Evolutionary conservation across 2,329 filamentous ascomycete genomes (phyloP).

Genomic region (Clarireedia paspali): DNA sequence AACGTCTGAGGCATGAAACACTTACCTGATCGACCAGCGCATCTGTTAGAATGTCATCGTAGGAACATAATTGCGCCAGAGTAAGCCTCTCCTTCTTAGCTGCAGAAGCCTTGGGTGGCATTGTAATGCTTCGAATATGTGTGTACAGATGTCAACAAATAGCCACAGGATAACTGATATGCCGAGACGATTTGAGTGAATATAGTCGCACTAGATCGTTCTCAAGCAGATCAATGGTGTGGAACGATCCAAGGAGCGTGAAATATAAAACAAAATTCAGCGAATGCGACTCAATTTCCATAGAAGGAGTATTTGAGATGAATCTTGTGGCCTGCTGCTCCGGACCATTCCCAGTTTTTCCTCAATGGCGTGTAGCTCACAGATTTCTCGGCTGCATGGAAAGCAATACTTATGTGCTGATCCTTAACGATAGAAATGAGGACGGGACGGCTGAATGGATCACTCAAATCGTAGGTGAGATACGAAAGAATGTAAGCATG

Average conservation of each 20-base stretch:
- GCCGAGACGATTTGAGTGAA: not conserved
- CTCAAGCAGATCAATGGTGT: not conserved
- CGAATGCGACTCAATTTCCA: not conserved
- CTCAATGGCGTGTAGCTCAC: not conserved
- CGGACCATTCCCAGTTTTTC: not conserved
- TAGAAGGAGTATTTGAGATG: not conserved
- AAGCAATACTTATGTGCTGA: conserved; percentile 11
- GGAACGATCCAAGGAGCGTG: conserved; percentile 1
- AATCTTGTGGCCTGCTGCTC: not conserved
- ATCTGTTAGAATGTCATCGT: conserved; percentile 95
- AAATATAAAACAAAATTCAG: not conserved
- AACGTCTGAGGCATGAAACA: conserved; percentile 19
- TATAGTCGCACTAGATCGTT: not conserved
- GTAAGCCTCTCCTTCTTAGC: conserved; percentile 68
- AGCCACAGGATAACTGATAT: not conserved
- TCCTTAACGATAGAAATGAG: not conserved
- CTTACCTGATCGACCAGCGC: conserved; percentile 89
- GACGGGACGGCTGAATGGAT: not conserved
- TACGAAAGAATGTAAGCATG: conserved; percentile 1
- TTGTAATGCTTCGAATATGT: conserved; percentile 17
- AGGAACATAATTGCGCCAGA: conserved; percentile 77
- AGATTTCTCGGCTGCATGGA: not conserved
- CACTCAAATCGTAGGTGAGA: conserved; percentile 1
- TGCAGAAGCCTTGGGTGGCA: conserved; percentile 38
- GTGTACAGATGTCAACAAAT: not conserved